Evolutionary conservation across 2,329 filamentous ascomycete genomes (phyloP).

Genomic region (Aspergillus aculeatinus): DNA sequence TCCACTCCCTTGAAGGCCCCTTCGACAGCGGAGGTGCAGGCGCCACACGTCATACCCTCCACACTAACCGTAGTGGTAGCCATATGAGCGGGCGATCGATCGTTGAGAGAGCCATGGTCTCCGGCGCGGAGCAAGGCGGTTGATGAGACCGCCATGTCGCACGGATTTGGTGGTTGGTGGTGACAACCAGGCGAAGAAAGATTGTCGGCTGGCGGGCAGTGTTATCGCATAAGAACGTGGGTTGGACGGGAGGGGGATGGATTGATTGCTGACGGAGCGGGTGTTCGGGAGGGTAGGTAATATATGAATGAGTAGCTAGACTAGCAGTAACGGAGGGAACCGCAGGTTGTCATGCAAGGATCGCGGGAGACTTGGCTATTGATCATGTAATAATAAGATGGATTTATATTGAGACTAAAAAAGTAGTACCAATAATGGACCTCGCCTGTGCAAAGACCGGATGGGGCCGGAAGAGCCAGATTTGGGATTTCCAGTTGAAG

Average conservation of each 20-base stretch:
- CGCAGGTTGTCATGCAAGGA: conserved; percentile 1
- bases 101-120: conserved; percentile 13
- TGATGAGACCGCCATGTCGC: conserved; percentile 21
- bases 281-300: background rate
- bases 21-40: conserved; percentile 95
- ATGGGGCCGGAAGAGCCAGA: background rate
- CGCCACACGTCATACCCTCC: conserved; percentile 83
- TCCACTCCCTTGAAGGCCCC: conserved; percentile 79
- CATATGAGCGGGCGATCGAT: conserved; percentile 59
- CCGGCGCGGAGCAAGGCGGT: conserved; percentile 20
- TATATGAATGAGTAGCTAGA: background rate
- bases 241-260: background rate
- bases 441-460: background rate
- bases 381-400: background rate
- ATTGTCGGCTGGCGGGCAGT: conserved; percentile 1
- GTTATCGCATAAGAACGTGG: conserved; percentile 20
- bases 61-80: conserved; percentile 89
- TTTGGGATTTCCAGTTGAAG: too few species aligned
- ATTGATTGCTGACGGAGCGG: background rate
- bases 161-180: conserved; percentile 18
- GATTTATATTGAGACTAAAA: background rate
- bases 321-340: background rate
- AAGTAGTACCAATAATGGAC: background rate
- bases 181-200: conserved; percentile 16
- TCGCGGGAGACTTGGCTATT: background rate